Percentiles rank a stretch among this genome's conserved stretches.
These are phyloP conservation scores for Cryoendolithus antarcticus DNA, from an alignment of 2,329 filamentous ascomycete genomes.

Conservation along the genomic window DNA sequence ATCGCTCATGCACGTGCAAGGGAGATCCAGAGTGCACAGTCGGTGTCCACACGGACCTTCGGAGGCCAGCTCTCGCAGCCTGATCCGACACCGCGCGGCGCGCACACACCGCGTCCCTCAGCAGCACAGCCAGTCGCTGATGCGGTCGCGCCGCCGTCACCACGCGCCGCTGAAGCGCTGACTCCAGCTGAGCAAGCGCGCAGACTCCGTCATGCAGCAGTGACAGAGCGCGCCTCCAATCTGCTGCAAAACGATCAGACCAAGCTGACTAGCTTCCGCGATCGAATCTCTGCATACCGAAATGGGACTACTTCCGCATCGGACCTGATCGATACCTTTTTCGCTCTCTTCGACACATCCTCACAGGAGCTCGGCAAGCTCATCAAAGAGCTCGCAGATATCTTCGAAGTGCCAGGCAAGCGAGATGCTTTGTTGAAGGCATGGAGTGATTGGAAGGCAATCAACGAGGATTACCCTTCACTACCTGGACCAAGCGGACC, in stretches of 20 bases:
- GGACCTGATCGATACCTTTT: slow-evolving; percentile 76
- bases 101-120: slow-evolving; percentile 20
- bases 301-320: slow-evolving; percentile 56
- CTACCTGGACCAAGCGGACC: slow-evolving; percentile 64
- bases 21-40: slow-evolving; percentile 80
- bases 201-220: slow-evolving; percentile 65
- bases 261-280: slow-evolving; percentile 69
- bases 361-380: slow-evolving; percentile 76
- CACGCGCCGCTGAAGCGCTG: slow-evolving; percentile 28
- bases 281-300: slow-evolving; percentile 66
- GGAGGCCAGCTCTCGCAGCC: slow-evolving; percentile 61
- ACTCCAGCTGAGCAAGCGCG: slow-evolving; percentile 72
- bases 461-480: slow-evolving; percentile 90
- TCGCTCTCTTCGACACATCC: slow-evolving; percentile 69
- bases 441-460: slow-evolving; percentile 91
- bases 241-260: slow-evolving; percentile 64
- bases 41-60: slow-evolving; percentile 66
- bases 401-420: slow-evolving; percentile 75
- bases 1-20: slow-evolving; percentile 84
- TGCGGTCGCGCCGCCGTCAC: slow-evolving; percentile 19
- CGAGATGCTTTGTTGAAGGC: slow-evolving; percentile 62
- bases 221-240: slow-evolving; percentile 72
- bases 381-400: slow-evolving; percentile 79
- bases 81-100: slow-evolving; percentile 20
- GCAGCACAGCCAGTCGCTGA: slow-evolving; percentile 28